Conservation (phyloP, 2,329 filamentous ascomycete species). For the Tolypocladium paradoxum region DNA sequence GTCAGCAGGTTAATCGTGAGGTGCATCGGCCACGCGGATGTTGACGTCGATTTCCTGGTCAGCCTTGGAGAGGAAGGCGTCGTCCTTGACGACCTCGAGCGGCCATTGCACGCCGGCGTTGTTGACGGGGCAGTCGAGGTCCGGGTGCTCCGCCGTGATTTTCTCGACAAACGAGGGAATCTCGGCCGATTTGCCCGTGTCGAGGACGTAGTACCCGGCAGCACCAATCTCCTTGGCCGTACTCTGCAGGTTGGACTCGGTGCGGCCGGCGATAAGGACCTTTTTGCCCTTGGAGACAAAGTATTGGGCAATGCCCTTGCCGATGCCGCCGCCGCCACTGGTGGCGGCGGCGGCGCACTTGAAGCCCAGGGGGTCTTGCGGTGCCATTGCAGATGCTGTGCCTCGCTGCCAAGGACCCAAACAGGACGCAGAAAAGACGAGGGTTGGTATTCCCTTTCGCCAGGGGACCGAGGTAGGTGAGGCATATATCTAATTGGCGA, state of each 20-base stretch:
- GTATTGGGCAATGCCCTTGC: slow-evolving; percentile 34
- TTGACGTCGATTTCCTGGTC: slow-evolving; percentile 50
- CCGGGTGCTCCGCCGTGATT: slow-evolving; percentile 34
- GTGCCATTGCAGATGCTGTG: too few species aligned
- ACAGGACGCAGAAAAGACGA: too few species aligned
- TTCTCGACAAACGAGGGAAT: slow-evolving; percentile 34
- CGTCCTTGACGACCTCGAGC: slow-evolving; percentile 29
- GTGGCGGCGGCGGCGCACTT: slow-evolving; percentile 37
- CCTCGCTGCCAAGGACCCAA: too few species aligned
- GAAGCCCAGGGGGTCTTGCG: slow-evolving; percentile 16
- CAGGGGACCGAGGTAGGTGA: too few species aligned
- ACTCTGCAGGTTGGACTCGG: slow-evolving; percentile 38
- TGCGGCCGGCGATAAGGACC: slow-evolving; percentile 42
- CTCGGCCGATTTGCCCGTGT: slow-evolving; percentile 33
- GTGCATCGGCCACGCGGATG: slow-evolving; percentile 46
- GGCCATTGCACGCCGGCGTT: slow-evolving; percentile 49
- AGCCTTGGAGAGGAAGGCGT: slow-evolving; percentile 35
- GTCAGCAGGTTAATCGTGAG: slow-evolving; percentile 35
- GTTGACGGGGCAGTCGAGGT: slow-evolving; percentile 46
- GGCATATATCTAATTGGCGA: too few species aligned
- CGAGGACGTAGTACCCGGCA: slow-evolving; percentile 38
- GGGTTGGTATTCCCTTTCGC: too few species aligned
- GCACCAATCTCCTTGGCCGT: slow-evolving; percentile 33
- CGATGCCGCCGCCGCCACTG: slow-evolving; percentile 41
- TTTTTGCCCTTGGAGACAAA: slow-evolving; percentile 35